Evolutionary conservation across 306 rosid species (phyloP).

Genomic region (Cucumis cinereus): DNA sequence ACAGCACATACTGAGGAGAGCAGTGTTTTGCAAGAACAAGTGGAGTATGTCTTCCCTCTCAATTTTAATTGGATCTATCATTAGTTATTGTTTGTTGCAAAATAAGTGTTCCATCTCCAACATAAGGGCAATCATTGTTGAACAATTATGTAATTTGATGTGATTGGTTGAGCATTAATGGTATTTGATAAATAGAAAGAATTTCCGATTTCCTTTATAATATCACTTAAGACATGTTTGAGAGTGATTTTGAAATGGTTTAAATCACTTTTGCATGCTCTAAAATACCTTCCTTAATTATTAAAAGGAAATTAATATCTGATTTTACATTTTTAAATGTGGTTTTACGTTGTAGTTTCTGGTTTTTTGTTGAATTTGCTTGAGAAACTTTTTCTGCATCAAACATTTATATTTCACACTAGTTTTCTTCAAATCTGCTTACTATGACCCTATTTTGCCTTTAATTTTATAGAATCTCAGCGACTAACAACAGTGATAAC

Average conservation of each 20-base stretch:
- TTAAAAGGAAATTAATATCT: too few species aligned
- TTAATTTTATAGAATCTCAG: conserved; percentile 17
- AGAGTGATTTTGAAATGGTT: too few species aligned
- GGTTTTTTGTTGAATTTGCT: background rate
- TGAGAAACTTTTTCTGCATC: background rate
- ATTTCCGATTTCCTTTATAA: background rate
- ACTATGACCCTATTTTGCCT: background rate
- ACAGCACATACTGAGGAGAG: conserved; percentile 21
- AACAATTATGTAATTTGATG: background rate
- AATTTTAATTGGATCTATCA: background rate
- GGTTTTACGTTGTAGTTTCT: background rate
- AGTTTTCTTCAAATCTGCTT: background rate
- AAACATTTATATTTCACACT: background rate
- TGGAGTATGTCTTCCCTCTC: conserved; percentile 37
- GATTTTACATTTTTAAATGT: too few species aligned
- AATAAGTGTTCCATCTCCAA: background rate
- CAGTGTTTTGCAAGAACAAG: conserved; percentile 16
- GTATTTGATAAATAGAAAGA: background rate
- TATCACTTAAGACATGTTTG: too few species aligned
- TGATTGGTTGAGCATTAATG: background rate
- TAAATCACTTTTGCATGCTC: too few species aligned
- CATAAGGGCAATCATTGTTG: background rate
- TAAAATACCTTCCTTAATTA: too few species aligned
- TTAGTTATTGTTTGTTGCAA: background rate
- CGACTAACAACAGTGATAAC: conserved; percentile 10